Evolutionary conservation across 225 moss, liverwort and hornwort species (phyloP).

Genomic region (Polytrichum formosum): DNA sequence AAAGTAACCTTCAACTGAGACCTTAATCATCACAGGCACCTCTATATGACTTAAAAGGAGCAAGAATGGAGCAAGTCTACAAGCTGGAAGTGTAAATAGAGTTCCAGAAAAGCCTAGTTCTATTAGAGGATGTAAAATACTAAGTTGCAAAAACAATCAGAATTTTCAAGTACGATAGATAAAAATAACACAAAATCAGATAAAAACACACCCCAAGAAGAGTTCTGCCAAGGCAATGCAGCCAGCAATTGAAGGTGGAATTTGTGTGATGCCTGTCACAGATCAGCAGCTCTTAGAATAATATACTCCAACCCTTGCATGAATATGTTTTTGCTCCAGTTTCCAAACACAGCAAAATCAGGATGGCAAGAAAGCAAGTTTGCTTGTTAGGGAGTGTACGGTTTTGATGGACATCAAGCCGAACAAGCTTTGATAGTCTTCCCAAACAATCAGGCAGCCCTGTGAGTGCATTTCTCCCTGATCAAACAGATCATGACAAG

Average conservation of each 20-base stretch:
- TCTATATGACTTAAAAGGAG: no score
- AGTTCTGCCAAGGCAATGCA: conserved; percentile 73
- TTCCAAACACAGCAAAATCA: background rate
- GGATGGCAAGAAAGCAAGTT: background rate
- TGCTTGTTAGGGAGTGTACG: conserved; percentile 35
- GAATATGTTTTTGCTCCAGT: background rate
- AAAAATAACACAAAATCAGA: no score
- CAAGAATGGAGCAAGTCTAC: no score
- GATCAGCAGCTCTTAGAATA: conserved; percentile 7
- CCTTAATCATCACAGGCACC: no score
- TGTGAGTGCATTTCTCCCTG: conserved; percentile 74
- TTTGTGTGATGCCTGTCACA: conserved; percentile 57
- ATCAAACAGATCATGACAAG: background rate
- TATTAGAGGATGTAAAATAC: no score
- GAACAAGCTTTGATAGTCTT: conserved; percentile 66
- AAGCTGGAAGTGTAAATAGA: no score
- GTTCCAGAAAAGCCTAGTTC: no score
- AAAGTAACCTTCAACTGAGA: no score
- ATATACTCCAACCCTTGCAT: conserved; percentile 5
- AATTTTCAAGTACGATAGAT: no score
- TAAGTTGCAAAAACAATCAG: no score
- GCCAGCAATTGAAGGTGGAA: conserved; percentile 72
- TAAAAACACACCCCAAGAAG: conserved; percentile 61
- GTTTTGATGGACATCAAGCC: conserved; percentile 87
- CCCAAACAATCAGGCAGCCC: conserved; percentile 73